Evolutionary conservation across 1,139 yeast genomes (phyloP).

Genomic region (Insectozyma bohioensis): DNA sequence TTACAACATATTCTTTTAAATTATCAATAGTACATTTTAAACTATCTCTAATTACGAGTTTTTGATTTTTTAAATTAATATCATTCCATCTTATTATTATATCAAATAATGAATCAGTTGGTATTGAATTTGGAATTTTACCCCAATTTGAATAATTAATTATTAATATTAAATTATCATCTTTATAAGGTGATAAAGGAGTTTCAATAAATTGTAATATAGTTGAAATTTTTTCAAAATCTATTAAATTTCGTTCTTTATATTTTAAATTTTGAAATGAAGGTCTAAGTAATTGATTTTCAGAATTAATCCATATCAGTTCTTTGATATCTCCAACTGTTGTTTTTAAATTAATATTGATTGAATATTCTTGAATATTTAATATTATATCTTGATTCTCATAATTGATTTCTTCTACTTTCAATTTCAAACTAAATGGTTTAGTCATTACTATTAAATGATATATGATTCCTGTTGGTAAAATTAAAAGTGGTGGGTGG

Average conservation of each 20-base stretch:
- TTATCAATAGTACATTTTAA: slow-evolving; percentile 22
- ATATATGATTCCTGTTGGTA: no score
- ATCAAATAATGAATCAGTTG: slow-evolving; percentile 26
- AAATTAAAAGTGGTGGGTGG: no score
- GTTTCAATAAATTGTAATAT: not conserved
- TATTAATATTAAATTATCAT: slow-evolving; percentile 16
- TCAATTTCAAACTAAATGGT: no score
- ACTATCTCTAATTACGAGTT: slow-evolving; percentile 21
- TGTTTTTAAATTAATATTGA: slow-evolving; percentile 16
- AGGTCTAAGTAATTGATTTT: slow-evolving; percentile 24
- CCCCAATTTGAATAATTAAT: slow-evolving; percentile 22
- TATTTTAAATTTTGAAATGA: slow-evolving; percentile 19
- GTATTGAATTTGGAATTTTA: slow-evolving; percentile 16
- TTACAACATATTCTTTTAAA: slow-evolving; percentile 23
- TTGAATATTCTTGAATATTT: slow-evolving; percentile 14
- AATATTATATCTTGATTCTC: no score
- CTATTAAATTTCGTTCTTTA: slow-evolving; percentile 11
- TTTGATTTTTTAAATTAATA: slow-evolving; percentile 11
- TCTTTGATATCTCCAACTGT: slow-evolving; percentile 24
- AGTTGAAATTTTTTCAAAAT: slow-evolving; percentile 7
- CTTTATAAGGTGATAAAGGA: not conserved
- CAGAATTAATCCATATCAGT: slow-evolving; percentile 30
- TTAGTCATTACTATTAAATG: no score
- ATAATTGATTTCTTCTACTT: no score
- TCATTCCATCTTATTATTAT: slow-evolving; percentile 20